Conservation (phyloP, 495 filamentous ascomycete genomes). For the Podospora tetraspora region DNA sequence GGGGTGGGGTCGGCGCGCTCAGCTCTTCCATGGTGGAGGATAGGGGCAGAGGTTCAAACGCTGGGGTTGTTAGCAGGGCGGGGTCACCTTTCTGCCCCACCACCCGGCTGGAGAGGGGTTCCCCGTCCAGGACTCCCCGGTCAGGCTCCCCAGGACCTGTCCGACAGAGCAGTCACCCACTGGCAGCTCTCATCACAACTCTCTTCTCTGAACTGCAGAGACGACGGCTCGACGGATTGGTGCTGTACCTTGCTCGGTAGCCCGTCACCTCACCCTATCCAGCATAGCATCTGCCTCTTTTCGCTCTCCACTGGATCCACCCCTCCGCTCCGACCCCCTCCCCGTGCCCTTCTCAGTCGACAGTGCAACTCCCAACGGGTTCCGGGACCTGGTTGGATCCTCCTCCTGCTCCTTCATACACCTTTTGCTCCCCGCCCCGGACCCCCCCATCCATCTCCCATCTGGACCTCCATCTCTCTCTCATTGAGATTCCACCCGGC, state of each 20-base stretch:
- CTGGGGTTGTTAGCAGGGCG: background rate
- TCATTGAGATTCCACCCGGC: background rate
- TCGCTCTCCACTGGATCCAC: background rate
- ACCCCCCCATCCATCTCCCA: background rate
- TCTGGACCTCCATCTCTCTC: background rate
- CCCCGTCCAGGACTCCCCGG: background rate
- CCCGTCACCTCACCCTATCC: background rate
- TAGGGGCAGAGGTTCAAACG: background rate
- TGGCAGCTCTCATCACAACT: conserved; percentile 11
- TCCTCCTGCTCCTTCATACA: background rate
- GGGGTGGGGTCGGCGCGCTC: background rate
- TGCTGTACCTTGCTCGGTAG: background rate
- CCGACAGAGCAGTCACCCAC: conserved; percentile 5
- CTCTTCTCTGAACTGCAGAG: background rate
- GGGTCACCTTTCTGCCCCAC: background rate
- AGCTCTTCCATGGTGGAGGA: background rate
- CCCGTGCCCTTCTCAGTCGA: background rate
- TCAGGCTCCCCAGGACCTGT: background rate
- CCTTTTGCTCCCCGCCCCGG: background rate
- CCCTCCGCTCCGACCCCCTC: background rate
- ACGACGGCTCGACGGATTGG: background rate
- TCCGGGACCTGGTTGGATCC: background rate
- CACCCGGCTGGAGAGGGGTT: background rate
- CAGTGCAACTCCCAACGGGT: background rate
- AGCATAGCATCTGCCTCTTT: background rate